phyloP scores from a whole-genome alignment of 139 green algal species.

The Coelastrella sp. region DNA sequence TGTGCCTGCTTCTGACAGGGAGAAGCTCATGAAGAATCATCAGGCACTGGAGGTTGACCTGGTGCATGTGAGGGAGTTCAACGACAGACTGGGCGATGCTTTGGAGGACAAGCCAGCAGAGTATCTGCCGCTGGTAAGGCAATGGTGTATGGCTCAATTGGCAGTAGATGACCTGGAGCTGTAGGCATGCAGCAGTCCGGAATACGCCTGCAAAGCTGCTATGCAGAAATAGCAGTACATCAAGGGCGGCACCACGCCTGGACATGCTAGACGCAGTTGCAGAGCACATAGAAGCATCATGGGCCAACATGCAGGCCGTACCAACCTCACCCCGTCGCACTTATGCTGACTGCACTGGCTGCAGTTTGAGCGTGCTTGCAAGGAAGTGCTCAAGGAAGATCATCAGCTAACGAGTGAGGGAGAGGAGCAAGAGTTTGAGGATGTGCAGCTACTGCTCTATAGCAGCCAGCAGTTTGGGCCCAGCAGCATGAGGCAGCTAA shows the following conservation, averaged over 20 bases:
- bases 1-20: slow-evolving; percentile 41
- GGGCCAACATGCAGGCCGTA: too few species aligned
- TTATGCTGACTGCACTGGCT: too few species aligned
- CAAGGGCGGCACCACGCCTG: too few species aligned
- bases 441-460: slow-evolving; percentile 66
- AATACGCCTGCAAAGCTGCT: too few species aligned
- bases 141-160: too few species aligned
- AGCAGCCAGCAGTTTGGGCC: slow-evolving; percentile 68
- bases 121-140: slow-evolving; percentile 81
- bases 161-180: too few species aligned
- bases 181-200: too few species aligned
- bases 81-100: slow-evolving; percentile 67
- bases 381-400: slow-evolving; percentile 72
- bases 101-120: slow-evolving; percentile 78
- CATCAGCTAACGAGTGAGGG: slow-evolving; percentile 57
- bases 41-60: slow-evolving; percentile 74
- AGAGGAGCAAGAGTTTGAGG: slow-evolving; percentile 57
- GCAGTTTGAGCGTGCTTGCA: slow-evolving; percentile 83
- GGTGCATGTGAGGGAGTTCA: slow-evolving; percentile 72
- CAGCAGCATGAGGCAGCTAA: slow-evolving; percentile 39
- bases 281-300: too few species aligned
- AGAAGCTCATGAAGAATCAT: slow-evolving; percentile 69
- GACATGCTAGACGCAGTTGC: too few species aligned
- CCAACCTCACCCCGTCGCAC: too few species aligned
- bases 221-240: too few species aligned